phyloP scores from a whole-genome alignment of 2,329 filamentous ascomycete species.

The Pseudogymnoascus sp. region DNA sequence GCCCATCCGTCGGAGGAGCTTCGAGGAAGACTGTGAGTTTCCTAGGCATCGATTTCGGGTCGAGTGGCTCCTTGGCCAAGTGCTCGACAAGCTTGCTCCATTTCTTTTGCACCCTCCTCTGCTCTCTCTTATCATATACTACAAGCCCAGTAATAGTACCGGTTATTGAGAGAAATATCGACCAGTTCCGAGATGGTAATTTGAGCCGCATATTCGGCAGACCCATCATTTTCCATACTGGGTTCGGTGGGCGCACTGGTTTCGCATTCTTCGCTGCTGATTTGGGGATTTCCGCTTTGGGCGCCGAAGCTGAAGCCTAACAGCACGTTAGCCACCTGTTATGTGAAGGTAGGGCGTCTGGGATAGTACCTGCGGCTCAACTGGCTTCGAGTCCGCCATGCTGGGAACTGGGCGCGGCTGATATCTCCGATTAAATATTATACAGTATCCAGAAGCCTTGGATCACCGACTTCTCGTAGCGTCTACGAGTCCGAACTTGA shows the following conservation, averaged over 20 bases:
- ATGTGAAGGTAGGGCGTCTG: not conserved
- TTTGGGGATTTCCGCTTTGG: conserved; percentile 28
- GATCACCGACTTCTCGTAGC: not conserved
- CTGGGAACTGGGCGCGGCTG: not conserved
- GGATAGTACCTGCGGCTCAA: conserved; percentile 16
- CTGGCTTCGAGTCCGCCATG: conserved; percentile 17
- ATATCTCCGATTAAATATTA: not conserved
- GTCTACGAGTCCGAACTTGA: not conserved
- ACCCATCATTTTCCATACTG: conserved; percentile 70
- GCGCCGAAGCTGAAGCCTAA: conserved; percentile 26
- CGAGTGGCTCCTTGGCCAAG: conserved; percentile 68
- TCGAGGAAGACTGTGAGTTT: conserved; percentile 80
- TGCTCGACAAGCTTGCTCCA: conserved; percentile 83
- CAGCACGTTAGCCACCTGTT: conserved; percentile 2
- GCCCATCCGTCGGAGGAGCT: conserved; percentile 76
- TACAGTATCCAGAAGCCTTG: not conserved
- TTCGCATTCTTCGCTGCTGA: conserved; percentile 32
- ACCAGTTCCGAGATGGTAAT: conserved; percentile 93
- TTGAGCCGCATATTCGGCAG: conserved; percentile 74
- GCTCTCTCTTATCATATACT: conserved; percentile 88
- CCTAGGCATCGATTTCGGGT: conserved; percentile 63
- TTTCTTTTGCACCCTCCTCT: conserved; percentile 72
- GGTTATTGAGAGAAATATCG: conserved; percentile 81
- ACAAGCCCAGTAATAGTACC: conserved; percentile 71
- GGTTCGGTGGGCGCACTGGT: conserved; percentile 49